phyloP scores from a whole-genome alignment of 164 flowering plant species.

The Magnolia kwangsiensis region DNA sequence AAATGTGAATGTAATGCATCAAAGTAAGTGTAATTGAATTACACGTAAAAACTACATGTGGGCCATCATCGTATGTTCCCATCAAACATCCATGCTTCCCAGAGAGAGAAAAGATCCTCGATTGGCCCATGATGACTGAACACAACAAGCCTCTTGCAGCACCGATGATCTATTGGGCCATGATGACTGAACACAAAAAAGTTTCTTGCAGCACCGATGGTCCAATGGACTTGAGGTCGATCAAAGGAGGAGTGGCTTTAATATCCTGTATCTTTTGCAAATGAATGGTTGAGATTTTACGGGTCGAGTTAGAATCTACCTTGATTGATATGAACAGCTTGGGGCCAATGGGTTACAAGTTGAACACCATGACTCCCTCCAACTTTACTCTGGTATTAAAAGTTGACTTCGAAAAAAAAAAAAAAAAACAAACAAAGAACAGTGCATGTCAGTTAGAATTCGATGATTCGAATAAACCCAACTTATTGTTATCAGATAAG shows the following conservation, averaged over 20 bases:
- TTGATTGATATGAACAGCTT: background rate
- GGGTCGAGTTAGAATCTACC: background rate
- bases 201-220: too few species aligned
- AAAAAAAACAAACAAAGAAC: background rate
- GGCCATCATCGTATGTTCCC: background rate
- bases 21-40: too few species aligned
- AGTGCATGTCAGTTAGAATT: background rate
- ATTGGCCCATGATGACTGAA: background rate
- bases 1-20: background rate
- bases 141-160: background rate
- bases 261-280: background rate
- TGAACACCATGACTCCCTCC: background rate
- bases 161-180: background rate
- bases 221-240: too few species aligned
- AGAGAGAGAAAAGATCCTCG: background rate
- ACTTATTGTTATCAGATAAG: background rate
- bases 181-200: background rate
- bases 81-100: background rate
- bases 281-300: background rate
- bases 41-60: background rate
- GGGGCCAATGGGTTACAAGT: background rate
- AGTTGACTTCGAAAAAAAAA: background rate
- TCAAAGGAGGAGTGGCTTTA: too few species aligned
- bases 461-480: background rate
- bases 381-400: background rate